Base-by-base conservation (phyloP, 805 yeast genomes). In the Metschnikowia drakensbergensis region DNA sequence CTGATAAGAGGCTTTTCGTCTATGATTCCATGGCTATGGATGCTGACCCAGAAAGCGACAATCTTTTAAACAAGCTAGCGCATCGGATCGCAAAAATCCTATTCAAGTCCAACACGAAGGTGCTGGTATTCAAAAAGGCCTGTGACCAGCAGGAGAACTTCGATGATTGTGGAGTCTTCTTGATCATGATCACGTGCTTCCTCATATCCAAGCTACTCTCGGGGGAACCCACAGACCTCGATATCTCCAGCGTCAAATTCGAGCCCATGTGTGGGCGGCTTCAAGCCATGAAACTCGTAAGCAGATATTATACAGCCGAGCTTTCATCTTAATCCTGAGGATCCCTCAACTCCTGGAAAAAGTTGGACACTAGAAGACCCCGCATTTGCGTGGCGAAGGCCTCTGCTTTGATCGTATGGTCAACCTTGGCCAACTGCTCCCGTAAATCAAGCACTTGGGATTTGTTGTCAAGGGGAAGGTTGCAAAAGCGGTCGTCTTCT, bases 71-170 rank as follows among this genome's bases (percentile, higher is more conserved):
- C 6, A 59, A 62, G 34, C 50, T 71, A 38, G 51, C 58, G 9
- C 46, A 37, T 28, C 50, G 68, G 28, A 54, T 68, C 11, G 50
- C 54, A 63, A 39, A 46, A 29, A 47, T 42, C 25, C 37, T 68
- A n/a, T 48, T 67, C 39, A 56, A 56, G 34, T 57, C 58, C 48
- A 46, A 58, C 53, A 53, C 54, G 40, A 45, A 64, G 47, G 54
- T 67, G 52, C 59, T 57, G 52, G 52, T 70, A 2, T 30, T 66
- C 7, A 54, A 60, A 6, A 65, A 67, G 67, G 54, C 60, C 44
- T 66, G 83, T 9, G 83, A 83, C 32, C 88, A 83, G 53, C 88
- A 83, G 62, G 66, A 71, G 10, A 83, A 83, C 59, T 83, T 82
- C 6, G 82, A 81, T 50, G 88, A 83, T 61, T 83, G 88, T 62